phyloP scores from a whole-genome alignment of 495 filamentous ascomycete species.

The Xylaria nigripes region DNA sequence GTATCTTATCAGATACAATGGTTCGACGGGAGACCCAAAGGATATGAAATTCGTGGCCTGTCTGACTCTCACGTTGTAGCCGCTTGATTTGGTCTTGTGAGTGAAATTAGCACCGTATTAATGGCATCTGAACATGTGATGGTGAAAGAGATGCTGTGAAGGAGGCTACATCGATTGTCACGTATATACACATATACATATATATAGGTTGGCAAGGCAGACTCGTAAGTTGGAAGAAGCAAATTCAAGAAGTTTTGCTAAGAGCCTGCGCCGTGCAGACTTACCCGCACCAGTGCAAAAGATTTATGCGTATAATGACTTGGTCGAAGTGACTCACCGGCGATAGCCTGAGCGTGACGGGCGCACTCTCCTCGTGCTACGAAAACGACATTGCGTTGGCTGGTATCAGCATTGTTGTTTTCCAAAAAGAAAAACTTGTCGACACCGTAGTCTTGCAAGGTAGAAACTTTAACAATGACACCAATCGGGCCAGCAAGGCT shows the following conservation, averaged over 20 bases:
- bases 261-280: slow-evolving; percentile 14
- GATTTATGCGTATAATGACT: slow-evolving; percentile 3
- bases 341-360: slow-evolving; percentile 70
- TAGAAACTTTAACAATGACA: slow-evolving; percentile 87
- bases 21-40: slow-evolving; percentile 92
- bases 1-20: slow-evolving; percentile 77
- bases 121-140: slow-evolving; percentile 5
- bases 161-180: slow-evolving; percentile 5
- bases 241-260: slow-evolving; percentile 23
- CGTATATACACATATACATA: slow-evolving; percentile 8
- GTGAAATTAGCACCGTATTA: slow-evolving; percentile 27
- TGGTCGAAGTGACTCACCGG: slow-evolving; percentile 57
- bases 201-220: neutral
- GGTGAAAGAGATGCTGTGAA: slow-evolving; percentile 10
- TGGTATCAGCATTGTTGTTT: slow-evolving; percentile 84
- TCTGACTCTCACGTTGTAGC: slow-evolving; percentile 71
- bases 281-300: slow-evolving; percentile 1
- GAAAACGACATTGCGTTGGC: slow-evolving; percentile 93
- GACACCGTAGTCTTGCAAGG: slow-evolving; percentile 77
- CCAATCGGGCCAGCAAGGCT: slow-evolving; percentile 82
- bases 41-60: slow-evolving; percentile 88
- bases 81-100: slow-evolving; percentile 79
- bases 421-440: slow-evolving; percentile 93
- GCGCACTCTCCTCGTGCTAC: slow-evolving; percentile 81
- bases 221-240: slow-evolving; percentile 2